Evolutionary conservation across 2,329 filamentous ascomycete species (phyloP).

Genomic region (Kalmusia sp.): DNA sequence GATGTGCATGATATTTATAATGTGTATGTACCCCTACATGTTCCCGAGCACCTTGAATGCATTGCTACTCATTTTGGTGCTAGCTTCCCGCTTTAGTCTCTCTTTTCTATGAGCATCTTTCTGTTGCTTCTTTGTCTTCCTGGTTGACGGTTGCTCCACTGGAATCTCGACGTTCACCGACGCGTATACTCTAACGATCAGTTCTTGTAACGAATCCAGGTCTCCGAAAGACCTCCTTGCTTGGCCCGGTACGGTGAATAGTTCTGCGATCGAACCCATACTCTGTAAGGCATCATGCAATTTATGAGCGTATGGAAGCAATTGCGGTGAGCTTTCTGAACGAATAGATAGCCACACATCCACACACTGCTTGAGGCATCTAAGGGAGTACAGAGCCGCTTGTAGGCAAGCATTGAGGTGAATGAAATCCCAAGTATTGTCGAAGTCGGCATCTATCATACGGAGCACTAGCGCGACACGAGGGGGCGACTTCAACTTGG

Average conservation of each 20-base stretch:
- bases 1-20: not conserved
- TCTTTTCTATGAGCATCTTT: conserved; percentile 37
- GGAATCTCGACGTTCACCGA: conserved; percentile 30
- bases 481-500: conserved; percentile 29
- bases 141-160: conserved; percentile 23
- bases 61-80: not conserved
- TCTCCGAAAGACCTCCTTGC: conserved; percentile 18
- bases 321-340: not conserved
- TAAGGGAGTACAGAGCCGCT: conserved; percentile 51
- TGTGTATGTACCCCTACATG: too few species aligned
- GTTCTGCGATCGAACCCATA: conserved; percentile 31
- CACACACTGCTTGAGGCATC: conserved; percentile 50
- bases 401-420: conserved; percentile 51
- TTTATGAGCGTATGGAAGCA: conserved; percentile 4
- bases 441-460: conserved; percentile 37
- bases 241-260: conserved; percentile 37
- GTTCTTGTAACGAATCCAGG: conserved; percentile 20
- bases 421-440: conserved; percentile 46
- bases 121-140: conserved; percentile 31
- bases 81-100: conserved; percentile 16
- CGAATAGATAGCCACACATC: conserved; percentile 25
- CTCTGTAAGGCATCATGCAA: conserved; percentile 24
- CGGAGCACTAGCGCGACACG: conserved; percentile 20
- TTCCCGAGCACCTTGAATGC: conserved; percentile 10
- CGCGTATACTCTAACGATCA: conserved; percentile 37